Percentiles rank a stretch among this genome's conserved stretches.
Conservation (phyloP, 306 rosid genomes). For the Purshia tridentata region DNA sequence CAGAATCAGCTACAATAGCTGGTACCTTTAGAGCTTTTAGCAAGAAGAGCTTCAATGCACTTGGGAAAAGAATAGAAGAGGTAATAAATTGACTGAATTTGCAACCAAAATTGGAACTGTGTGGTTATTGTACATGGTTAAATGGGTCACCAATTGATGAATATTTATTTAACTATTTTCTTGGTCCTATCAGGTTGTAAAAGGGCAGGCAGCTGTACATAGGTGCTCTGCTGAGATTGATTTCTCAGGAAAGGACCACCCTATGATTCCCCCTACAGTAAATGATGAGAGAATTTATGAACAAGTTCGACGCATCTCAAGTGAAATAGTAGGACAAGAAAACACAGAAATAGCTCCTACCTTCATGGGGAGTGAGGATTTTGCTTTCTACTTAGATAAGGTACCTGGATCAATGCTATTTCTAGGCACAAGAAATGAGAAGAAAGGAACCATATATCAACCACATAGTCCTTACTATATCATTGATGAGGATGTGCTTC, state of each 20-base stretch:
- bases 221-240: constrained; percentile 68
- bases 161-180: no score
- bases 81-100: constrained; percentile 28
- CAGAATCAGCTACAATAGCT: constrained; percentile 61
- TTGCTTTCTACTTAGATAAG: constrained; percentile 72
- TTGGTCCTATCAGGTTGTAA: constrained; percentile 46
- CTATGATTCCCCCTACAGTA: constrained; percentile 66
- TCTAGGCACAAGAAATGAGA: constrained; percentile 58
- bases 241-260: constrained; percentile 61
- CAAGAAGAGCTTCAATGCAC: constrained; percentile 58
- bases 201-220: constrained; percentile 73
- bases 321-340: constrained; percentile 65
- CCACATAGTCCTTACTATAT: constrained; percentile 65
- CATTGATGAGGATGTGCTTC: constrained; percentile 67
- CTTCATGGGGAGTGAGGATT: constrained; percentile 88
- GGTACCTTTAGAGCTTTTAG: constrained; percentile 82
- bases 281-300: constrained; percentile 62
- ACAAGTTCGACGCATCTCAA: constrained; percentile 44
- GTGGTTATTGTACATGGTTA: not conserved
- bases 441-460: constrained; percentile 51
- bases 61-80: constrained; percentile 81
- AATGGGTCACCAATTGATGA: not conserved
- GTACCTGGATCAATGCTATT: constrained; percentile 73
- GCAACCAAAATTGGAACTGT: not conserved
- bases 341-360: constrained; percentile 47